Conservation (phyloP, 1,284 basidiomycete genomes). For the Leccinum pachyderme region DNA sequence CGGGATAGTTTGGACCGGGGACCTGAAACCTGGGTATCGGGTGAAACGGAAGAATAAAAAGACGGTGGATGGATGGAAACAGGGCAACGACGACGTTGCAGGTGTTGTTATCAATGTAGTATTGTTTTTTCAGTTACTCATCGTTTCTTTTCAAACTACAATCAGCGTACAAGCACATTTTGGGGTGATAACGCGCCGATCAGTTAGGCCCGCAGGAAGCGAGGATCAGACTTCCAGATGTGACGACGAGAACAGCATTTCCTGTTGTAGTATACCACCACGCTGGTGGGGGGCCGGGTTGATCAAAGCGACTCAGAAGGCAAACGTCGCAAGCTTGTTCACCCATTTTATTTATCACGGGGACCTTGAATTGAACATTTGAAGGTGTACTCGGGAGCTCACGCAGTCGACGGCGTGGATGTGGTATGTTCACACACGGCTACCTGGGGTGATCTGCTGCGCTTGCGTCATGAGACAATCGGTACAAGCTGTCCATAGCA, state of each 20-base stretch:
- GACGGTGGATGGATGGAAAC: not conserved
- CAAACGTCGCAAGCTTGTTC: not conserved
- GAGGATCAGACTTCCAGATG: not conserved
- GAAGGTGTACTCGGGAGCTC: not conserved
- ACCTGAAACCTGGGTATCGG: not conserved
- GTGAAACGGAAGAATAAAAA: not conserved
- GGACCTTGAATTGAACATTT: not conserved
- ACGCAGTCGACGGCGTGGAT: not conserved
- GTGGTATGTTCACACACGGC: not conserved
- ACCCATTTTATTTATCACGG: conserved; percentile 3
- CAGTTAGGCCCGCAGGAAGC: not conserved
- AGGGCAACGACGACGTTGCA: not conserved
- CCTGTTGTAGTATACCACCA: not conserved
- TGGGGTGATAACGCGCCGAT: not conserved
- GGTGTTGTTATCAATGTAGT: not conserved
- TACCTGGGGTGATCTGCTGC: not conserved
- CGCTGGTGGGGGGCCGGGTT: not conserved
- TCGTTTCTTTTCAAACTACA: not conserved
- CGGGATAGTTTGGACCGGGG: conserved; percentile 2
- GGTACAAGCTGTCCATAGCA: conserved; percentile 1
- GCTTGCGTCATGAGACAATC: not conserved
- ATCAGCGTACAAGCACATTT: no score
- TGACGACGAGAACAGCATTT: not conserved
- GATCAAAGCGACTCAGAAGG: not conserved
- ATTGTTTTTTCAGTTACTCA: not conserved